Base-by-base conservation (phyloP, 2,329 filamentous ascomycete genomes). In the Fusarium coicis region DNA sequence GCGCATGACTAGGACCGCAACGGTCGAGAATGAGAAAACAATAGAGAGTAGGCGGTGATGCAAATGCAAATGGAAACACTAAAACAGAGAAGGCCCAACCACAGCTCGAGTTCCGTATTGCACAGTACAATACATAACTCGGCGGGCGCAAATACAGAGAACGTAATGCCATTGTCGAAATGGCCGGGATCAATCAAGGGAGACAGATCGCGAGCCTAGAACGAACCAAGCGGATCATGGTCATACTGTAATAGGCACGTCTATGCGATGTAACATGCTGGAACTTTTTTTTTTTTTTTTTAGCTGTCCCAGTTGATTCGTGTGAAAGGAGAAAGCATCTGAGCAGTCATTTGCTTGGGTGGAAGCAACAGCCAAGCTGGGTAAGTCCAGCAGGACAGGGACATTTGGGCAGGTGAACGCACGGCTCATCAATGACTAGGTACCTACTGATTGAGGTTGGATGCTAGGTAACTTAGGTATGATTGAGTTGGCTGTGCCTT, bases 161-260 rank as follows among this genome's bases (percentile, higher is more conserved):
- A 63, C 59, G 50, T 37, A 63, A 57, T 60, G 50, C 52, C 44
- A 67, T 56, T 46, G 49, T 67, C 47, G 47, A 66, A 55, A 58
- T 59, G 34, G 26, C 68, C 57, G 53, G 62, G 55, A 57, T 59
- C 64, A 59, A 43, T 53, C 57, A 46, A 62, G 54, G 63, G 64
- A 76, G 58, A 74, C 66, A 64, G 72, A 64, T 61, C 58, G 50
- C 16, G 47, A 71, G 66, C 59, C 72, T 75, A 44, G 72, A 57
- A 70, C 67, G 56, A 69, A 55, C 63, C 54, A 57, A 59, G 62
- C 52, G 53, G 36, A 55, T 52, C 30, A 32, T 55, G 34, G 18
- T 47, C 42, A 34, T 36, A 36, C 30, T 49, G 54, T 52, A 34
- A 43, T 53, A 39, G 66, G 28, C 49, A 61, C 50, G 57, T 59